A percentile compares a stretch with the other conserved stretches of the same genome.
These are phyloP conservation scores for Pascua sp. DNA, from an alignment of 1,284 basidiomycete genomes.

Conservation along the genomic window DNA sequence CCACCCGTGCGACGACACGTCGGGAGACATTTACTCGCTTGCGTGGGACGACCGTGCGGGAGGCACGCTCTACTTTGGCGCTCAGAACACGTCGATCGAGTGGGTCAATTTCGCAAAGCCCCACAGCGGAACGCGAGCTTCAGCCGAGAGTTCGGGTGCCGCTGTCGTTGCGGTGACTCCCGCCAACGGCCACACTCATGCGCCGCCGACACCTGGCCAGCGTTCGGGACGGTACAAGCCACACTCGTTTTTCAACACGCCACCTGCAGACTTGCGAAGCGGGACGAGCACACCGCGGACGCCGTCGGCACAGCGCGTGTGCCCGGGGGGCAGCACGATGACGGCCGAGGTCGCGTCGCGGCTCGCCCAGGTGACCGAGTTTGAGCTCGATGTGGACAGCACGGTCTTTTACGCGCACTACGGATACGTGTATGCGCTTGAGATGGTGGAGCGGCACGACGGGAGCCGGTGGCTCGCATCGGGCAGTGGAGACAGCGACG, in stretches of 20 bases:
- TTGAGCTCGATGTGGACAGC: constrained; percentile 62
- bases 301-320: background rate
- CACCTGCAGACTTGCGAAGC: constrained; percentile 22
- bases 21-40: constrained; percentile 88
- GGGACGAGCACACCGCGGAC: constrained; percentile 32
- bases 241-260: constrained; percentile 44
- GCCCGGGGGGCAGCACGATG: constrained; percentile 56
- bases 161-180: background rate
- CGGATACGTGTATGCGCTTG: constrained; percentile 89
- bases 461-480: constrained; percentile 63
- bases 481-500: constrained; percentile 81
- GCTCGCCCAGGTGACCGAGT: constrained; percentile 19
- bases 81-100: constrained; percentile 84
- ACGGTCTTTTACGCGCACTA: constrained; percentile 84
- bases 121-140: background rate
- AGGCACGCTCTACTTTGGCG: constrained; percentile 74
- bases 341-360: constrained; percentile 13
- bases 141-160: no score
- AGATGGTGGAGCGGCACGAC: constrained; percentile 51
- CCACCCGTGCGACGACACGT: constrained; percentile 75
- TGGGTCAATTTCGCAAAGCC: constrained; percentile 64
- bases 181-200: background rate
- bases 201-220: constrained; percentile 19
- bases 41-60: constrained; percentile 66
- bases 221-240: constrained; percentile 44